Percentiles rank a stretch among this genome's conserved stretches.
These are phyloP conservation scores for Clausena lansium DNA, from an alignment of 345 rosid genomes.

Conservation along the genomic window DNA sequence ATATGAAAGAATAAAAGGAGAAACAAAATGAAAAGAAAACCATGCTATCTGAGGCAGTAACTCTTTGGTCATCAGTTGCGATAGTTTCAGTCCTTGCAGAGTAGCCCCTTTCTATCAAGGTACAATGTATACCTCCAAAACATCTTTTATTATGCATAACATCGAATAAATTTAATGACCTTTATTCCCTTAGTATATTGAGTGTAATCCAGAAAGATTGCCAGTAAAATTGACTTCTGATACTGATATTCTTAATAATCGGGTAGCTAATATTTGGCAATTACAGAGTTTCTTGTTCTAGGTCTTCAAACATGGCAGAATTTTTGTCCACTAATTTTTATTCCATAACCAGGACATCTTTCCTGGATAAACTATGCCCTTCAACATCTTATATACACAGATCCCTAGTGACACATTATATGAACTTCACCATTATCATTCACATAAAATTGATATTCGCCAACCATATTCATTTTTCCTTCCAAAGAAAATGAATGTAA, in stretches of 20 bases:
- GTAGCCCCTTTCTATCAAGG: neutral
- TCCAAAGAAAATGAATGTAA: neutral
- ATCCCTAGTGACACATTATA: neutral
- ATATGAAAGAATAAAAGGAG: neutral
- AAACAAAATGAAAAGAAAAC: neutral
- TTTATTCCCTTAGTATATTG: neutral
- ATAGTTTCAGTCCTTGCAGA: neutral
- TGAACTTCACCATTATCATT: neutral
- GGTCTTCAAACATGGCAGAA: neutral
- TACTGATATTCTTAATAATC: neutral
- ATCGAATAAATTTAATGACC: neutral
- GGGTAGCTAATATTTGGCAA: neutral
- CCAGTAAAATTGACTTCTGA: neutral
- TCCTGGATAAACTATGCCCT: neutral
- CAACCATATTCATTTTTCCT: neutral
- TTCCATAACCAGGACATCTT: neutral
- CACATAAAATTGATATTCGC: neutral
- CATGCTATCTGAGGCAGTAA: neutral
- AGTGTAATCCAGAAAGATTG: neutral
- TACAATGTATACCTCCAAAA: neutral
- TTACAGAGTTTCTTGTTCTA: neutral
- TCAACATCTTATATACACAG: neutral
- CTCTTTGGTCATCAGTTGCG: neutral
- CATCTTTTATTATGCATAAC: neutral
- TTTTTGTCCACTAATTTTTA: neutral